Evolutionary conservation across 2,329 filamentous ascomycete genomes (phyloP).

Genomic region (Phialophora chinensis): DNA sequence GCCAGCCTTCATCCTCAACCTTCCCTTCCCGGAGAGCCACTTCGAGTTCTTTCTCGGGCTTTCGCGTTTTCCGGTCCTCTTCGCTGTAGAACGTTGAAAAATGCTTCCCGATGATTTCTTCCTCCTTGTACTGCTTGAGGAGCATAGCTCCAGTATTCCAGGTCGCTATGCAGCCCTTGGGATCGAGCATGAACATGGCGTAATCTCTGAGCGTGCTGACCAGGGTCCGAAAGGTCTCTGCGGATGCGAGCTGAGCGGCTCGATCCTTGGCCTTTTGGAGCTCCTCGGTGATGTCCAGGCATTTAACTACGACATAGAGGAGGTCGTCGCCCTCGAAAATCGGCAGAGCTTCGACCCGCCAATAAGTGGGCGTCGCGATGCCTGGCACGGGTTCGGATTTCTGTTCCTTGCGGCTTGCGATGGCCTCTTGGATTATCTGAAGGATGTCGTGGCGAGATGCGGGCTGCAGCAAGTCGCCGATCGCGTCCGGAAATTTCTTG

Average conservation of each 20-base stretch:
- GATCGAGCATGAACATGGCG: constrained; percentile 67
- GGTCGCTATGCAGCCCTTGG: constrained; percentile 60
- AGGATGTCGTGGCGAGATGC: constrained; percentile 47
- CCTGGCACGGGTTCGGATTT: constrained; percentile 44
- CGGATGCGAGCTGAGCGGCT: constrained; percentile 54
- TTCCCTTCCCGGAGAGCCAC: constrained; percentile 61
- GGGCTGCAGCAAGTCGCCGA: constrained; percentile 44
- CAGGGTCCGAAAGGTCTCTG: constrained; percentile 66
- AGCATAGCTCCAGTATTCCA: constrained; percentile 64
- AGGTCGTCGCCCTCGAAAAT: constrained; percentile 50
- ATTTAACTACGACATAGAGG: constrained; percentile 53
- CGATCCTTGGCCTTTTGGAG: constrained; percentile 39
- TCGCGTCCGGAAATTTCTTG: constrained; percentile 49
- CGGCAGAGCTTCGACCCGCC: constrained; percentile 51
- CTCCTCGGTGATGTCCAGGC: constrained; percentile 48
- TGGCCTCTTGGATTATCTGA: constrained; percentile 48
- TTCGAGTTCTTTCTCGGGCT: constrained; percentile 59
- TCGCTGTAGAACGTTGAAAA: constrained; percentile 64
- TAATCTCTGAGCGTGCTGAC: constrained; percentile 67
- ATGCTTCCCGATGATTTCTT: constrained; percentile 64
- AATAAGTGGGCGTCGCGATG: constrained; percentile 37
- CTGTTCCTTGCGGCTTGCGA: constrained; percentile 46
- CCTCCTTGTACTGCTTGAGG: constrained; percentile 61
- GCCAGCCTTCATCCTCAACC: constrained; percentile 66
- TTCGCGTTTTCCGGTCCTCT: constrained; percentile 57